These are phyloP conservation scores for Nannochloropsis salina DNA, from an alignment of 108 stramenopile genomes.

Conservation along the genomic window DNA sequence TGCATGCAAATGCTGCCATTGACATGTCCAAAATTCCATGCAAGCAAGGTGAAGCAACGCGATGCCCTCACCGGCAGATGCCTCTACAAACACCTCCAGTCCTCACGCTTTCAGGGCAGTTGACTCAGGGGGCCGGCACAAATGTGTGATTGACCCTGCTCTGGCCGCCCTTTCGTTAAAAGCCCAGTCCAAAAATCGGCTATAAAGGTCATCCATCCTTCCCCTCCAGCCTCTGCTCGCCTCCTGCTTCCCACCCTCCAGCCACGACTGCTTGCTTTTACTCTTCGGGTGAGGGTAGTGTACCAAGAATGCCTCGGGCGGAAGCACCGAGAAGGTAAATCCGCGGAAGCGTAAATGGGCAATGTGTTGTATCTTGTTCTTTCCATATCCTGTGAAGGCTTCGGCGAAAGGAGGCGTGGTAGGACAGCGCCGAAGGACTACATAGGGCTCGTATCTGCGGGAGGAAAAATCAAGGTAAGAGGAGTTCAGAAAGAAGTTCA, in stretches of 20 bases:
- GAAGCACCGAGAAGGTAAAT: constrained; percentile 23
- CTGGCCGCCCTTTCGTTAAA: neutral
- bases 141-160: neutral
- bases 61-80: neutral
- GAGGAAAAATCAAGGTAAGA: neutral
- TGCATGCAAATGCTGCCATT: neutral
- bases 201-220: neutral
- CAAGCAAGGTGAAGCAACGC: too few relatives aligned
- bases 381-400: constrained; percentile 49
- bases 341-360: constrained; percentile 14
- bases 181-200: neutral
- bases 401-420: constrained; percentile 42
- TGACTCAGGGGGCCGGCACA: neutral
- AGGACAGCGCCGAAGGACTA: constrained; percentile 34
- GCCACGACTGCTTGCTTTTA: neutral
- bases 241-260: neutral
- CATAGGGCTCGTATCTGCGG: constrained; percentile 49
- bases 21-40: too few relatives aligned
- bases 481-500: neutral
- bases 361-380: constrained; percentile 48
- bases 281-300: constrained; percentile 4
- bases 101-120: neutral
- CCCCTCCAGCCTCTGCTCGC: neutral
- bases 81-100: neutral
- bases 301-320: constrained; percentile 20